A percentile compares a stretch with the other conserved stretches of the same genome.
These are phyloP conservation scores for Rubus idaeus DNA, from an alignment of 306 rosid species.

Conservation along the genomic window DNA sequence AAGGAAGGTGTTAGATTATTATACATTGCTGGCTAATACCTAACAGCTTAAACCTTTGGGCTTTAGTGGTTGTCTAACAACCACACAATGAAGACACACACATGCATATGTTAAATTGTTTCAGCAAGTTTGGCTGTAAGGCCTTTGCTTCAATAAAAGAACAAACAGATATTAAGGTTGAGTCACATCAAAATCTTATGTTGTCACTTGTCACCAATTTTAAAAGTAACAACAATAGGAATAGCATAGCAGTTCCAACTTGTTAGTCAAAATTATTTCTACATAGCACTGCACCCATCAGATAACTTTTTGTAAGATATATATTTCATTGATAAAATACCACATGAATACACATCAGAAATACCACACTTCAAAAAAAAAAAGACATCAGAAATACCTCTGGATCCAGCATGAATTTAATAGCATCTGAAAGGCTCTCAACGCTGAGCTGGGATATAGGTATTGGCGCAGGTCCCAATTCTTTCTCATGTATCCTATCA, in stretches of 20 bases:
- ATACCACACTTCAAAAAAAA: conserved; percentile 45
- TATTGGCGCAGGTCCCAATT: conserved; percentile 78
- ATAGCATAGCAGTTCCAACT: not conserved
- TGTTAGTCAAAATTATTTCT: not conserved
- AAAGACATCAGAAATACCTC: conserved; percentile 52
- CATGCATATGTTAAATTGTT: not conserved
- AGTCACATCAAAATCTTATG: not conserved
- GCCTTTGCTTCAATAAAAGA: not conserved
- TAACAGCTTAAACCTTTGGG: not conserved
- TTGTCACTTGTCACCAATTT: not conserved
- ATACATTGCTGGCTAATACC: not conserved
- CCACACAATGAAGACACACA: not conserved
- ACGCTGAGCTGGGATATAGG: conserved; percentile 68
- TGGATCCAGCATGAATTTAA: conserved; percentile 86
- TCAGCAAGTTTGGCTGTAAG: too few relatives aligned
- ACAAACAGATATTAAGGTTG: not conserved
- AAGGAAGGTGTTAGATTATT: not conserved
- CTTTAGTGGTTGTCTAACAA: not conserved
- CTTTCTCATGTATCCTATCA: conserved; percentile 71
- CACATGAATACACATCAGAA: not conserved
- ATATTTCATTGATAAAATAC: not conserved
- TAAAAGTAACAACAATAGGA: not conserved
- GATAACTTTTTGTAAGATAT: not conserved
- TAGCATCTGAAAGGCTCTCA: conserved; percentile 68
- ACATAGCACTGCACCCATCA: not conserved